Percentiles rank a stretch among this genome's conserved stretches.
These are phyloP conservation scores for Carex scoparia DNA, from an alignment of 176 grass and related monocot species.

Conservation along the genomic window DNA sequence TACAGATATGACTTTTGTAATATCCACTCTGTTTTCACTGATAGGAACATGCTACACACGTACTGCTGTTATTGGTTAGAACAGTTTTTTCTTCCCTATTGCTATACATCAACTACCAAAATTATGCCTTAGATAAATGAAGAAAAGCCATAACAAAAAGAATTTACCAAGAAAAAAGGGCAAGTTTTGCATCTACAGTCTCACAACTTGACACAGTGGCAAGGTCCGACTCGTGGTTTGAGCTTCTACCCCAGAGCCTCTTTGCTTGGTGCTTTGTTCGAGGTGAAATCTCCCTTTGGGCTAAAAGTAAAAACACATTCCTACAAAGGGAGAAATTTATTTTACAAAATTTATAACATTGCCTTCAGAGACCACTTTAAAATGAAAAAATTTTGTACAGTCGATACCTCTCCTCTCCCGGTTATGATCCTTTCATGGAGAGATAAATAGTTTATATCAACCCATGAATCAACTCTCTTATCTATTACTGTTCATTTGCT, in stretches of 20 bases:
- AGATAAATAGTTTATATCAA: not conserved
- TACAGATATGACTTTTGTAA: not conserved
- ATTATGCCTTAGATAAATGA: not conserved
- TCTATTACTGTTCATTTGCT: not conserved
- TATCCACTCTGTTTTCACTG: not conserved
- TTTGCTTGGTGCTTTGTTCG: constrained; percentile 66
- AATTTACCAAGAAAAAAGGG: constrained; percentile 78
- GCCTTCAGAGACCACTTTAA: not conserved
- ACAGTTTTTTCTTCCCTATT: not conserved
- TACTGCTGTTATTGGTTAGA: not conserved
- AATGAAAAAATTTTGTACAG: not conserved
- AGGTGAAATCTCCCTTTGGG: constrained; percentile 76
- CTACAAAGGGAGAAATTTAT: constrained; percentile 24
- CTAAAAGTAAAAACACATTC: constrained; percentile 83
- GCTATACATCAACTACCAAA: not conserved
- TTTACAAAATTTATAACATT: constrained; percentile 1
- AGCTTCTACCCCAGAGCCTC: constrained; percentile 49
- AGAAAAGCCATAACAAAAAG: constrained; percentile 6
- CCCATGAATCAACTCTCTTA: not conserved
- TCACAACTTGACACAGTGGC: constrained; percentile 38
- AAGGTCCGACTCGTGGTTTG: constrained; percentile 25
- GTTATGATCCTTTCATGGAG: not conserved
- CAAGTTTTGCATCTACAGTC: constrained; percentile 60
- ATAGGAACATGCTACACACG: not conserved
- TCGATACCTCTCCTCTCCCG: not conserved